Conservation (phyloP, 139 green algal species). For the Picochlorum sp. region DNA sequence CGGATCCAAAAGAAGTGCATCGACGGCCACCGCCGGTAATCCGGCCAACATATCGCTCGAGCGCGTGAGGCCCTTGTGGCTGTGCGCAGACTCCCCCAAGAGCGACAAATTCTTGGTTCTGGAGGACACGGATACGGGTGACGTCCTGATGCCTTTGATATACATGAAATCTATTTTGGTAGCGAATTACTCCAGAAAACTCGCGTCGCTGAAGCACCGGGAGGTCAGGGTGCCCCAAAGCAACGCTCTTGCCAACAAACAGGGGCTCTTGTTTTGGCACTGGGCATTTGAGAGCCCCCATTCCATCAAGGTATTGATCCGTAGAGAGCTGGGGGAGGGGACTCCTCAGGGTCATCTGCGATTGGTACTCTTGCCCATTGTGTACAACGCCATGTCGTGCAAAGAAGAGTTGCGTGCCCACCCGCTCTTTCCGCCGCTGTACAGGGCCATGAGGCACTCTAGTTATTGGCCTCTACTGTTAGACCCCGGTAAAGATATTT, state of each 20-base stretch:
- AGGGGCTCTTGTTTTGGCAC: conserved; percentile 39
- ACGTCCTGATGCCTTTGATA: conserved; percentile 53
- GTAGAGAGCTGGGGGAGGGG: conserved; percentile 33
- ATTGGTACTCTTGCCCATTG: conserved; percentile 47
- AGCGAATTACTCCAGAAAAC: conserved; percentile 53
- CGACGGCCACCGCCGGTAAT: not conserved
- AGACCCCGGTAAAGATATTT: not conserved
- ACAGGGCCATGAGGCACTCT: conserved; percentile 13
- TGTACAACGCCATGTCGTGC: conserved; percentile 48
- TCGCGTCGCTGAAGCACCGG: conserved; percentile 41
- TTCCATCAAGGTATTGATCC: conserved; percentile 34
- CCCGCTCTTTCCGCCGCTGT: conserved; percentile 24
- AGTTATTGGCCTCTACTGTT: conserved; percentile 24
- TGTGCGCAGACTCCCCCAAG: not conserved
- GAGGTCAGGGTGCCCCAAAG: conserved; percentile 16
- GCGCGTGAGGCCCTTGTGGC: conserved; percentile 14
- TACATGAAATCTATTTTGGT: conserved; percentile 49
- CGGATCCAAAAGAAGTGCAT: no score
- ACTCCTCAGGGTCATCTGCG: conserved; percentile 43
- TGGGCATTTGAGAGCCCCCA: conserved; percentile 50
- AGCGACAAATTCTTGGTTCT: conserved; percentile 39
- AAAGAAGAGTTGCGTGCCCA: conserved; percentile 24
- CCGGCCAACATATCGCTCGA: conserved; percentile 16
- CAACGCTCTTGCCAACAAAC: conserved; percentile 8
- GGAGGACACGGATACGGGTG: conserved; percentile 51